A percentile compares a stretch with the other conserved stretches of the same genome.
These are phyloP conservation scores for Hypoxylon sp. DNA, from an alignment of 2,329 filamentous ascomycete species.

Conservation along the genomic window DNA sequence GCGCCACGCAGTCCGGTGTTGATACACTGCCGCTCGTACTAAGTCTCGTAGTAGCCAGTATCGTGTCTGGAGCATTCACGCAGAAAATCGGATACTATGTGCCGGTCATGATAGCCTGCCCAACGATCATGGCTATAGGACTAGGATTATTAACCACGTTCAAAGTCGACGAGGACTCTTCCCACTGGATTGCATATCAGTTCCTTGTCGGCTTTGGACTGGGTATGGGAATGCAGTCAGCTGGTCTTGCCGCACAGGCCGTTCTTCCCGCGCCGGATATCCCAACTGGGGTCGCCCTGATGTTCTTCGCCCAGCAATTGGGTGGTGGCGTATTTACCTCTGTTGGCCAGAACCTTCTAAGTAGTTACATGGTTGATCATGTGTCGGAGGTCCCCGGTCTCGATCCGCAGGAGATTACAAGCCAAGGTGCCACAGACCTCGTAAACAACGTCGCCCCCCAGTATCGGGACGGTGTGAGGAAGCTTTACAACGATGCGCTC, in stretches of 20 bases:
- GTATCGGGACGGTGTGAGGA: slow-evolving; percentile 64
- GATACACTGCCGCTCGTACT: slow-evolving; percentile 71
- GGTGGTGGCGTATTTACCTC: slow-evolving; percentile 64
- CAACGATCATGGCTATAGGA: slow-evolving; percentile 66
- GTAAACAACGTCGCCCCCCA: slow-evolving; percentile 62
- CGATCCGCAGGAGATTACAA: slow-evolving; percentile 54
- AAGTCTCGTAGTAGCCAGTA: slow-evolving; percentile 67
- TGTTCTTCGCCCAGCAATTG: slow-evolving; percentile 64
- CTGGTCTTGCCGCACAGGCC: slow-evolving; percentile 66
- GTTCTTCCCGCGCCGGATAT: slow-evolving; percentile 61
- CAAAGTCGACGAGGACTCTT: slow-evolving; percentile 60
- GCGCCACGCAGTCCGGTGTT: slow-evolving; percentile 69
- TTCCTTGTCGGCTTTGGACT: slow-evolving; percentile 71
- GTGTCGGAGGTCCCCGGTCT: slow-evolving; percentile 54
- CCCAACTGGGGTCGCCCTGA: slow-evolving; percentile 61
- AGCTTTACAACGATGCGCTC: slow-evolving; percentile 70
- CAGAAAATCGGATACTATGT: slow-evolving; percentile 72
- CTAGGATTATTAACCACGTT: slow-evolving; percentile 72
- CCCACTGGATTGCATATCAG: slow-evolving; percentile 73
- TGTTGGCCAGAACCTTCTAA: slow-evolving; percentile 61
- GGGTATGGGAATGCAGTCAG: slow-evolving; percentile 71
- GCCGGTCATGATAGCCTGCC: slow-evolving; percentile 68
- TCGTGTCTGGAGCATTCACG: slow-evolving; percentile 64
- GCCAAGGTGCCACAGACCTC: slow-evolving; percentile 65
- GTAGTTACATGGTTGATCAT: slow-evolving; percentile 54